Percentiles rank a stretch among this genome's conserved stretches.
Evolutionary conservation across 768 basidiomycete genomes (phyloP).

Genomic region (Collybia sp.): DNA sequence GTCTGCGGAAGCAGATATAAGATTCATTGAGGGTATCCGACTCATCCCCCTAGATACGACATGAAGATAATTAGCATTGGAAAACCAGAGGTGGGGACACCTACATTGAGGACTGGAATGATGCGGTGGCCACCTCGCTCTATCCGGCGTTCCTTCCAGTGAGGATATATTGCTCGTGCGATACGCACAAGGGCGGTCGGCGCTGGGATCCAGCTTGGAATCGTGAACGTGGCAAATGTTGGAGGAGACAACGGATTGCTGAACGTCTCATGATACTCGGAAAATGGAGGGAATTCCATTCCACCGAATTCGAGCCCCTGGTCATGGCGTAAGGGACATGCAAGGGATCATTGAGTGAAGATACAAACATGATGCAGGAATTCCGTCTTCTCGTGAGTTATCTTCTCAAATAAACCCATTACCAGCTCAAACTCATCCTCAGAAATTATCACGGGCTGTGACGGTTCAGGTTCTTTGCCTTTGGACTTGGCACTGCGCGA

Average conservation of each 20-base stretch:
- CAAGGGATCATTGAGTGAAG: neutral
- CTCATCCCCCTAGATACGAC: conserved; percentile 67
- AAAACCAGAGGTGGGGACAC: conserved; percentile 3
- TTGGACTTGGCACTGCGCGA: conserved; percentile 73
- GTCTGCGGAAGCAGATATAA: conserved; percentile 94
- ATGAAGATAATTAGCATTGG: conserved; percentile 3
- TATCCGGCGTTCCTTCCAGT: conserved; percentile 85
- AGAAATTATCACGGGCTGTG: conserved; percentile 59
- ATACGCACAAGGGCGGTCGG: conserved; percentile 60
- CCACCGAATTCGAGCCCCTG: conserved; percentile 58
- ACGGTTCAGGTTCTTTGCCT: conserved; percentile 76
- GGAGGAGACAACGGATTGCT: conserved; percentile 52
- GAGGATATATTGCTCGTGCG: conserved; percentile 73
- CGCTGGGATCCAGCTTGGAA: conserved; percentile 67
- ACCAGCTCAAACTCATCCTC: conserved; percentile 95
- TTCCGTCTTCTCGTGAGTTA: conserved; percentile 85
- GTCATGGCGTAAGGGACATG: conserved; percentile 3
- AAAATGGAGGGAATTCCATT: conserved; percentile 66
- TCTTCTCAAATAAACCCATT: conserved; percentile 91
- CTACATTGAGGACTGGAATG: conserved; percentile 86
- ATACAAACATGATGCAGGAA: conserved; percentile 82
- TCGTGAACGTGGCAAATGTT: conserved; percentile 62
- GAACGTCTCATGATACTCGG: conserved; percentile 69
- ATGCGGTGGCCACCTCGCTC: conserved; percentile 81
- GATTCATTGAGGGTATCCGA: conserved; percentile 87